Evolutionary conservation across 179 eudicot genomes (phyloP).

Genomic region (Heliamphora pulchella): DNA sequence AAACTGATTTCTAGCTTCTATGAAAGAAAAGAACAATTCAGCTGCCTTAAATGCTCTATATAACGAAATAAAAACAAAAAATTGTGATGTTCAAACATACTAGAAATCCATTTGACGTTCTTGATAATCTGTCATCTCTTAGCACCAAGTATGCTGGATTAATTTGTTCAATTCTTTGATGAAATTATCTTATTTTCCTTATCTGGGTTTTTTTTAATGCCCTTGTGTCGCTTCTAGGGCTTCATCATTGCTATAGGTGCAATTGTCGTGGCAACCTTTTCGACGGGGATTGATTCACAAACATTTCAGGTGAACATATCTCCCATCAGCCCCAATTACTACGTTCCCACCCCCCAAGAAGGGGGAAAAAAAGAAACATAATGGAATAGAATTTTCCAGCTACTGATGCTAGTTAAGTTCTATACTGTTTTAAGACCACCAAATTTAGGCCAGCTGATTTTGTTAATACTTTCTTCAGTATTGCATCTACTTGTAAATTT

Average conservation of each 20-base stretch:
- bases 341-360: background rate
- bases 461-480: background rate
- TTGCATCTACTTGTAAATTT: background rate
- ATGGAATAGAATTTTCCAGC: background rate
- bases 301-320: constrained; percentile 64
- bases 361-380: background rate
- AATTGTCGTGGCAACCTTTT: constrained; percentile 91
- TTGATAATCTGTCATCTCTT: background rate
- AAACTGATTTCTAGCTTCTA: too few species aligned
- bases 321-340: constrained; percentile 4
- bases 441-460: background rate
- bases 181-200: background rate
- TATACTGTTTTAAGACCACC: background rate
- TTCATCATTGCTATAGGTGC: constrained; percentile 77
- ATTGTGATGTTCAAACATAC: background rate
- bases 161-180: background rate
- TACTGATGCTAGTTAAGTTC: background rate
- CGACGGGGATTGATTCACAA: constrained; percentile 90
- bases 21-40: background rate
- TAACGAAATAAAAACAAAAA: too few species aligned
- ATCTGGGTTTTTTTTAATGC: background rate
- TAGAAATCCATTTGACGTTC: background rate
- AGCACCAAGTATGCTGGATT: background rate
- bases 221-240: constrained; percentile 40
- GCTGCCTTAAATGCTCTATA: background rate